Evolutionary conservation across 805 yeast species (phyloP), one percentile per base, ranked within the genome.

Genomic region (Starmerella riodocensis): DNA sequence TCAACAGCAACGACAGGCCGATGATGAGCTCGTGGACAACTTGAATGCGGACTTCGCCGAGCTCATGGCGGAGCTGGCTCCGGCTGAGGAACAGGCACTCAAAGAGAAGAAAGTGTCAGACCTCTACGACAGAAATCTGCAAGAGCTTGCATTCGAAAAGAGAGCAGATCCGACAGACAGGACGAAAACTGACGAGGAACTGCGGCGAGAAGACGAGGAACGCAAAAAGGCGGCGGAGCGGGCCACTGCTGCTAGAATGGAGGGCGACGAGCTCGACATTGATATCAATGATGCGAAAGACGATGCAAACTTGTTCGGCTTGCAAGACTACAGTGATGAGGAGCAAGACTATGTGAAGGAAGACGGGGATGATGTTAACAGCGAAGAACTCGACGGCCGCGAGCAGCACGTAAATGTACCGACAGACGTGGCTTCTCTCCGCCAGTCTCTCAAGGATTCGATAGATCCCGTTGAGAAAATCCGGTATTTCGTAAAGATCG

Each of bases 401-500:
- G 19, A 14, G 4, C 23, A 21, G 6, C 32, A 11, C 4, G 41
- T 36, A 2, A 18, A 29, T 26, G 36, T 39, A 13, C 52, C 50
- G 1, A 40, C 34, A 23, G 25, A 37, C 5, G 14, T 20, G 6
- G 4, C 11, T 7, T n/a, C 21, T 16, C 25, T 31, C 8, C 4
- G n/a, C 5, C 13, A 21, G n/a, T 17, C 25, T n/a, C 7, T 26
- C 19, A 33, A 18, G 4, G 47, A 39, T 11, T 42, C 42, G 21
- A 20, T 21, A 9, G 24, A 21, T 3, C 18, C 43, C n/a, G 30
- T 41, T 1, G 32, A 34, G 9, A 31, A 37, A 20, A 65, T 82
- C 21, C 69, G 70, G 36, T 67, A 69, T 41, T 69, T 85, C 30
- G 60, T 81, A 41, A 67, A 67, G 37, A 55, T 64, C 0, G 74